Conservation (phyloP, 2,329 filamentous ascomycete genomes). For the Huntiella abstrusa region DNA sequence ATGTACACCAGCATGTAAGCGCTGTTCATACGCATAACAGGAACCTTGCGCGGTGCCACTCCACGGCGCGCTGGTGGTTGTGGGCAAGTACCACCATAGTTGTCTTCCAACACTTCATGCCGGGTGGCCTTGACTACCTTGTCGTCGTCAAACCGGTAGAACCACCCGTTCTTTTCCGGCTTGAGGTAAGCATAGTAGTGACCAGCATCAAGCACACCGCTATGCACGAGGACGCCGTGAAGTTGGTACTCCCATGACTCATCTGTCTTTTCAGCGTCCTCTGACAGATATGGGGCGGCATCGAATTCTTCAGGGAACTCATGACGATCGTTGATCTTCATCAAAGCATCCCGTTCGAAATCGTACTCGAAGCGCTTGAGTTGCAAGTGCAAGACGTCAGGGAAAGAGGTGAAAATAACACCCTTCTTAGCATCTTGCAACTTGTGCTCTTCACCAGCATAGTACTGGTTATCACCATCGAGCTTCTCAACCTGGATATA, state of each 20-base stretch:
- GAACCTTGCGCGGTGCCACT: slow-evolving; percentile 33
- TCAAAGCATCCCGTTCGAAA: slow-evolving; percentile 88
- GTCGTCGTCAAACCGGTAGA: slow-evolving; percentile 96
- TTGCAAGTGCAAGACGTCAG: slow-evolving; percentile 83
- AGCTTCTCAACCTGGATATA: slow-evolving; percentile 94
- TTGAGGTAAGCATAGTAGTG: slow-evolving; percentile 98
- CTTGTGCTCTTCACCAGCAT: slow-evolving; percentile 73
- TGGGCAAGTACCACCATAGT: slow-evolving; percentile 77
- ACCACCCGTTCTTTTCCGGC: slow-evolving; percentile 78
- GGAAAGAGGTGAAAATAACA: slow-evolving; percentile 91
- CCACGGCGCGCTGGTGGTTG: slow-evolving; percentile 28
- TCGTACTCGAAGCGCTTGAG: slow-evolving; percentile 98
- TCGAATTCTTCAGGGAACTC: slow-evolving; percentile 76
- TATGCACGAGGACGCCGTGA: slow-evolving; percentile 90
- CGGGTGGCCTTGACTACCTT: slow-evolving; percentile 87
- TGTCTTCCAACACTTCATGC: slow-evolving; percentile 85
- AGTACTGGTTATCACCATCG: slow-evolving; percentile 97
- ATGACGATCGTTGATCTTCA: slow-evolving; percentile 92
- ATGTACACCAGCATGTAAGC: slow-evolving; percentile 99
- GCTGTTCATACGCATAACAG: slow-evolving; percentile 51
- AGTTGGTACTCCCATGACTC: slow-evolving; percentile 85
- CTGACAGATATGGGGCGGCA: slow-evolving; percentile 69
- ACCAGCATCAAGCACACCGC: slow-evolving; percentile 86
- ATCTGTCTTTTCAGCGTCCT: slow-evolving; percentile 59
- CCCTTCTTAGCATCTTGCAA: slow-evolving; percentile 95